Evolutionary conservation across 2,329 filamentous ascomycete species (phyloP).

Genomic region (Paecilomyces fulvus): DNA sequence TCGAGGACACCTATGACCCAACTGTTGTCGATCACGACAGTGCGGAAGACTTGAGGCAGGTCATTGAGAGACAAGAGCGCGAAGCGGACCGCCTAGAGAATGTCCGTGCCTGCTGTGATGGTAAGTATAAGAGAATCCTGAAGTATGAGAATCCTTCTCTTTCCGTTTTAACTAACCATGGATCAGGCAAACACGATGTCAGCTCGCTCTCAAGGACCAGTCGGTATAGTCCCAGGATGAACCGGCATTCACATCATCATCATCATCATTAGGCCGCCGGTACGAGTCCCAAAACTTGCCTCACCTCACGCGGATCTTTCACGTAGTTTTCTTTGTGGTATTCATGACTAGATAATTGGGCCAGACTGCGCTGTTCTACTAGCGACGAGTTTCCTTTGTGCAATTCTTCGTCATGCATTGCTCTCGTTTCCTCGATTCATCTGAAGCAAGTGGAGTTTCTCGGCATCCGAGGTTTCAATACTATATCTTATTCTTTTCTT

Average conservation of each 20-base stretch:
- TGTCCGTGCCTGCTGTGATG: conserved; percentile 94
- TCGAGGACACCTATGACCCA: conserved; percentile 28
- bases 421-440: conserved; percentile 2
- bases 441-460: background rate
- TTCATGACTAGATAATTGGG: conserved; percentile 3
- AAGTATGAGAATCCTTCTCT: background rate
- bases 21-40: conserved; percentile 53
- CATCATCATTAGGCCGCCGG: conserved; percentile 23
- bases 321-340: conserved; percentile 8
- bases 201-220: conserved; percentile 33
- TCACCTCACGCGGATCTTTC: background rate
- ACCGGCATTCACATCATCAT: conserved; percentile 30
- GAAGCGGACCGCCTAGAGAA: conserved; percentile 81
- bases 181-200: conserved; percentile 64
- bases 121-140: conserved; percentile 47
- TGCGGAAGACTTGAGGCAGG: conserved; percentile 71
- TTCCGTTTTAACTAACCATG: conserved; percentile 1
- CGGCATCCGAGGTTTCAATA: conserved; percentile 1
- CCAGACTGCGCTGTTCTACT: conserved; percentile 6
- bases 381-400: conserved; percentile 17
- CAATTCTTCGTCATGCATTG: conserved; percentile 2
- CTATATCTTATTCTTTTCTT: conserved; percentile 1
- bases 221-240: conserved; percentile 31
- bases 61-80: conserved; percentile 59
- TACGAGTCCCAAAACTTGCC: background rate